phyloP scores from a whole-genome alignment of 83 land plant genomes.

The Thuja plicata region DNA sequence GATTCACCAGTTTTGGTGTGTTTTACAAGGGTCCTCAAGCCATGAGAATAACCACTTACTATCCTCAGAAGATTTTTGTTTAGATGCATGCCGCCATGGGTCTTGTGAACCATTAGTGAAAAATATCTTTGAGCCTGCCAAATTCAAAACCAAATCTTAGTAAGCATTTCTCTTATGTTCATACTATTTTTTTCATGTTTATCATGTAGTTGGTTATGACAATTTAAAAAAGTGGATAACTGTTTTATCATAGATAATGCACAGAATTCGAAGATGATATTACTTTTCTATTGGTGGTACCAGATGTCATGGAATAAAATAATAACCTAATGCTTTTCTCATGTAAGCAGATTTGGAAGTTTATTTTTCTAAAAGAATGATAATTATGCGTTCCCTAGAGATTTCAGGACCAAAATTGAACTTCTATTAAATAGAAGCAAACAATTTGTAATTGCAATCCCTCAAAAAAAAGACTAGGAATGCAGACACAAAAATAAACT shows the following conservation, averaged over 20 bases:
- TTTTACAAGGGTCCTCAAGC: background rate
- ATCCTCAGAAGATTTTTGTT: conserved; percentile 80
- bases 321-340: background rate
- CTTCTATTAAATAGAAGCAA: background rate
- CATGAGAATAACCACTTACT: conserved; percentile 40
- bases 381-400: background rate
- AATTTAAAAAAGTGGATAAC: background rate
- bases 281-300: background rate
- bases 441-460: background rate
- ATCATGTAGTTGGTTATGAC: background rate
- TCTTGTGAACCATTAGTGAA: conserved; percentile 98
- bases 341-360: background rate
- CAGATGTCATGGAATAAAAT: background rate
- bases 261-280: background rate
- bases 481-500: background rate
- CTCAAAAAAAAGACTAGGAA: no score
- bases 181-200: background rate
- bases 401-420: background rate
- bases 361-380: background rate
- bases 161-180: background rate
- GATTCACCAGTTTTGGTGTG: background rate
- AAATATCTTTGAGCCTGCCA: conserved; percentile 81
- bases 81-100: conserved; percentile 99
- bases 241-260: background rate
- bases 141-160: background rate